Base-by-base conservation (phyloP, 2,329 filamentous ascomycete species). In the Exophiala sp. region DNA sequence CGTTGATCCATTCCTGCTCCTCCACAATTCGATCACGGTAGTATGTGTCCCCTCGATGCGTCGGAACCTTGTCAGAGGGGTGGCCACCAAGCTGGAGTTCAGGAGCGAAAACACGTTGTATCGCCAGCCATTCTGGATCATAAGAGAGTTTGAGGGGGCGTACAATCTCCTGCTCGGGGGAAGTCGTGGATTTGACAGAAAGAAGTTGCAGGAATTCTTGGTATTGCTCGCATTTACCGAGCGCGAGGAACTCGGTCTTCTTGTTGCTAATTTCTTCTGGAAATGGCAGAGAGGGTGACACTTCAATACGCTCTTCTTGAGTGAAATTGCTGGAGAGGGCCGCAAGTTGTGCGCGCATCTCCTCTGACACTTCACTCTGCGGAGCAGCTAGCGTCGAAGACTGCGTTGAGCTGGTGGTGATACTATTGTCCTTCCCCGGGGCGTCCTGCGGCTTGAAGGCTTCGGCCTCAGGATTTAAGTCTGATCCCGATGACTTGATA, bases 111-210 rank as follows among this genome's bases (percentile, higher is more conserved):
- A 85, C 86, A 39, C 92, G 87, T 10, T 86, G 91, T 60, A 99
- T 96, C 39, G 94, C 88, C 6, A 99, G 84, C 92, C 92, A 99
- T 73, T 99, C 94, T 9, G 86, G 83, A 69, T 99, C 94, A 68
- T 99, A 97, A 44, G 84, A 75, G 0, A 96, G 77, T 9, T 74
- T 76, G 62, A 83, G 80, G 1, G 84, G 83, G 1, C 75, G 71
- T 12, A 73, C 7, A 21, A 63, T 46, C 7, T 57, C 45, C 9
- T 43, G 45, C 32, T 59, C 50, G 3, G 69, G 58, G 0, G 71
- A 55, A 12, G 77, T 72, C 39, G 78, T 65, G 2, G 83, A 75
- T 2, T 72, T 66, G 14, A 92, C 75, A 32, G 87, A 81, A 33
- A 87, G 75, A 2, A 97, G 76, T 63, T 97, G 90, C 2, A 99